Base-by-base conservation (phyloP, 1,139 yeast genomes). In the Yamadazyma blattariae region DNA sequence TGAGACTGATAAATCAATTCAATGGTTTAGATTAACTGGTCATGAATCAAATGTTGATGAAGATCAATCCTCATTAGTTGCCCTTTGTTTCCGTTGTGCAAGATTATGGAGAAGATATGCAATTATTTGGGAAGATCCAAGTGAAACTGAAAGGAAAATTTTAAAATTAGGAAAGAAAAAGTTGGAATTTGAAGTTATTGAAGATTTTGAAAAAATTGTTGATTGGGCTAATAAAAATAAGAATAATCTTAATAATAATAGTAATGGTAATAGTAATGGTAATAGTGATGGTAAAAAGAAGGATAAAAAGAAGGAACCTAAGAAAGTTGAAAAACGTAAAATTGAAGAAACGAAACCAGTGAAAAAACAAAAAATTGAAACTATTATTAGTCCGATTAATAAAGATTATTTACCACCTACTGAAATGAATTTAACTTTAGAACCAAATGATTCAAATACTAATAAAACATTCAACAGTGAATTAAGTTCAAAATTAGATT, bases 21-120 rank as follows among this genome's bases (percentile, higher is more conserved):
- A 72, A 40, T 88, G 96, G 96, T 76, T 74, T 42, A 66, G 85
- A 34, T 76, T 83, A 1, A 83, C 94, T 0, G 95, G 94, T 0
- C 25, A 22, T 5, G 28, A 33, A 8, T 7, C 27, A 8, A 32
- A 19, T 3, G 36, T 17, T 17, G 19, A 17, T 7, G 19, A 17
- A 7, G 19, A 17, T 5, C 7, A 5, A 5, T 5, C 33, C 4
- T 37, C 54, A 7, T 55, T 63, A 1, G 56, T 67, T 9, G 96
- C 89, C 0, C 63, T 92, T 13, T 92, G 98, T 55, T 63, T 74
- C 32, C 69, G 97, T 36, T 92, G 98, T 64, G 96, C 97, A 0
- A 70, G 82, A 39, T 57, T 92, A 27, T 92, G 98, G 98, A 71
- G 96, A 54, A 66, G 94, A 29, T 92, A 92, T 56, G 97, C 90